These are phyloP conservation scores for Akanthomyces uredinophilus DNA, from an alignment of 2,329 filamentous ascomycete species.

Conservation along the genomic window DNA sequence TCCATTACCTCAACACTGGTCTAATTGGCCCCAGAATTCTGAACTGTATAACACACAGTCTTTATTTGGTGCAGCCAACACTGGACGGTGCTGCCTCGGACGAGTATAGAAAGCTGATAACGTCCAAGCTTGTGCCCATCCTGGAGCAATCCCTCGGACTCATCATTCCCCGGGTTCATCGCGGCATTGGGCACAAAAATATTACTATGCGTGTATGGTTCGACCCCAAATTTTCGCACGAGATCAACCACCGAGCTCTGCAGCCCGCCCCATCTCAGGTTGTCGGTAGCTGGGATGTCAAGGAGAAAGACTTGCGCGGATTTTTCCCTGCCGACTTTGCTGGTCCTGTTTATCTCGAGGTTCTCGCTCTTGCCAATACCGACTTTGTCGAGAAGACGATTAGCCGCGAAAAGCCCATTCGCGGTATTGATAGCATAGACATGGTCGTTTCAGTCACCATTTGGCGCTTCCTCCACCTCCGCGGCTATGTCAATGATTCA, in stretches of 20 bases:
- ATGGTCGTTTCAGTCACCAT: slow-evolving; percentile 67
- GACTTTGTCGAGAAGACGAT: slow-evolving; percentile 68
- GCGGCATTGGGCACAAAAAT: slow-evolving; percentile 76
- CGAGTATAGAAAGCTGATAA: slow-evolving; percentile 76
- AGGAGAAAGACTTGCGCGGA: slow-evolving; percentile 49
- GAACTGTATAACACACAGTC: slow-evolving; percentile 74
- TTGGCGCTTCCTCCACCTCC: slow-evolving; percentile 85
- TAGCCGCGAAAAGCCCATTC: slow-evolving; percentile 51
- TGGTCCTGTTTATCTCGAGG: slow-evolving; percentile 47
- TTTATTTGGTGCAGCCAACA: slow-evolving; percentile 75
- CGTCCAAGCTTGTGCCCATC: slow-evolving; percentile 65
- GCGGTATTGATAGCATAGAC: slow-evolving; percentile 60
- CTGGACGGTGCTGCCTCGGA: slow-evolving; percentile 75
- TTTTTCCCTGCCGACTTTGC: slow-evolving; percentile 39
- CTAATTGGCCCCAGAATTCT: slow-evolving; percentile 74
- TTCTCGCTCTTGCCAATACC: slow-evolving; percentile 62
- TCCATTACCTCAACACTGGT: slow-evolving; percentile 82
- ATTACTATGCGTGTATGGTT: slow-evolving; percentile 83
- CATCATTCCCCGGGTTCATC: slow-evolving; percentile 71
- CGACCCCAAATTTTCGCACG: slow-evolving; percentile 61
- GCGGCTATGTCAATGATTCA: slow-evolving; percentile 73
- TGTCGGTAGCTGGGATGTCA: slow-evolving; percentile 66
- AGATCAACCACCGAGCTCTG: slow-evolving; percentile 56
- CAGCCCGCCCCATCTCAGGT: slow-evolving; percentile 43
- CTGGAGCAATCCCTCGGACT: slow-evolving; percentile 73